phyloP scores from a whole-genome alignment of 805 yeast species.

The Zygoascus tannicola region DNA sequence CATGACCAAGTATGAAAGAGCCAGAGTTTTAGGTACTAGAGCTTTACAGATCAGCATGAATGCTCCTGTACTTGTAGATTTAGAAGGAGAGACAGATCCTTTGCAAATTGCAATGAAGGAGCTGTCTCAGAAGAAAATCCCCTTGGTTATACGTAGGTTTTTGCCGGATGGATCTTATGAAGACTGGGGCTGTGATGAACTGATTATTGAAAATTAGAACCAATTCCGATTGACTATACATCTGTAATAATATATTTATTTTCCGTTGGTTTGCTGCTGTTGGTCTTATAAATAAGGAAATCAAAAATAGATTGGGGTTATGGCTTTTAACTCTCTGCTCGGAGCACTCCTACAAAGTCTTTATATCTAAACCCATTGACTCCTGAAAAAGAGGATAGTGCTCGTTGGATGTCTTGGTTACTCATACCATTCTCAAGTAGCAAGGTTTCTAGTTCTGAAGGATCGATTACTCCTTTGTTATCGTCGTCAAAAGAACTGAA shows the following conservation, averaged over 20 bases:
- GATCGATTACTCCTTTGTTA: slow-evolving; percentile 34
- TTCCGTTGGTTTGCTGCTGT: slow-evolving; percentile 3
- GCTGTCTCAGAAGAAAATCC: slow-evolving; percentile 87
- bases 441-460: slow-evolving; percentile 40
- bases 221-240: neutral
- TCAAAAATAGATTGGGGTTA: neutral
- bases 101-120: slow-evolving; percentile 97
- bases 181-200: slow-evolving; percentile 98
- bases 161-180: slow-evolving; percentile 95
- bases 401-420: slow-evolving; percentile 34
- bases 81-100: slow-evolving; percentile 99
- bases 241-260: neutral
- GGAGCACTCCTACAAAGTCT: slow-evolving; percentile 40
- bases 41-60: slow-evolving; percentile 96
- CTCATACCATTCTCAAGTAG: slow-evolving; percentile 39
- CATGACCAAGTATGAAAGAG: slow-evolving; percentile 98
- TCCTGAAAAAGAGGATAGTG: slow-evolving; percentile 48
- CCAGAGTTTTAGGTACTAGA: slow-evolving; percentile 93
- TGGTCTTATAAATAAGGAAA: neutral
- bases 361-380: slow-evolving; percentile 50
- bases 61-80: slow-evolving; percentile 95
- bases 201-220: slow-evolving; percentile 67
- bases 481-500: slow-evolving; percentile 41
- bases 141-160: slow-evolving; percentile 89
- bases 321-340: slow-evolving; percentile 7